Base-by-base conservation (phyloP, 1,139 yeast genomes). In the Cylindricascospora bacillispora region DNA sequence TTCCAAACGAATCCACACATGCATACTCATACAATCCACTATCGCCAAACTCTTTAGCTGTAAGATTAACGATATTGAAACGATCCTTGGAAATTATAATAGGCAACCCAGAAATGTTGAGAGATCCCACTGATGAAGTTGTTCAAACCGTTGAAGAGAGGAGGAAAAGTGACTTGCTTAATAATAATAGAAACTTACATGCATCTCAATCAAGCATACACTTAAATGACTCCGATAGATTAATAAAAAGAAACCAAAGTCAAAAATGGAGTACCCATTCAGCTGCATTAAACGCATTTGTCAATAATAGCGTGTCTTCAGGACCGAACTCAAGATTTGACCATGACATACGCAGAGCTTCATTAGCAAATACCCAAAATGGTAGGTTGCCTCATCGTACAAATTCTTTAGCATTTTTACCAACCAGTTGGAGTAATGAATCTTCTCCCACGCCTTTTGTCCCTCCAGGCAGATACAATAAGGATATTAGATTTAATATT, bases 11-110 rank as follows among this genome's bases (percentile, higher is more conserved):
- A 47, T 78, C 89, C 11, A 69, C 89, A 3, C 86, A 79, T 49
- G 79, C 93, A 3, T 82, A 78, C 47, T 79, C 93, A 0, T 82
- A 81, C 52, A 83, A 89, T 4, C 82, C 79, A 36, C 59, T 80
- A 33, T 76, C 89, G 4, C 89, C 83, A 11, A 78, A 79, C 47
- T 77, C 92, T 2, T 54, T 82, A 35, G 81, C 92, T 0, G 67
- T 80, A 32, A 60, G 93, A 32, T 58, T 82, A 37, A 75, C 76
- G 37, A 85, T 80, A 10, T 60, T 82, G 43, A 78, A 75, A 44
- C 59, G 92, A 38, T 77, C 89, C 5, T 56, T 82, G 31, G 82
- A 80, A 49, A 75, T 81, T 15, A 37, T 48, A 35, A 43, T 48
- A 19, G 36, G 40, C 13, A 43, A 43, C 29, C 49, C 50, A 2